phyloP scores from a whole-genome alignment of 2,329 filamentous ascomycete species.

The Aspergillus alliaceus region DNA sequence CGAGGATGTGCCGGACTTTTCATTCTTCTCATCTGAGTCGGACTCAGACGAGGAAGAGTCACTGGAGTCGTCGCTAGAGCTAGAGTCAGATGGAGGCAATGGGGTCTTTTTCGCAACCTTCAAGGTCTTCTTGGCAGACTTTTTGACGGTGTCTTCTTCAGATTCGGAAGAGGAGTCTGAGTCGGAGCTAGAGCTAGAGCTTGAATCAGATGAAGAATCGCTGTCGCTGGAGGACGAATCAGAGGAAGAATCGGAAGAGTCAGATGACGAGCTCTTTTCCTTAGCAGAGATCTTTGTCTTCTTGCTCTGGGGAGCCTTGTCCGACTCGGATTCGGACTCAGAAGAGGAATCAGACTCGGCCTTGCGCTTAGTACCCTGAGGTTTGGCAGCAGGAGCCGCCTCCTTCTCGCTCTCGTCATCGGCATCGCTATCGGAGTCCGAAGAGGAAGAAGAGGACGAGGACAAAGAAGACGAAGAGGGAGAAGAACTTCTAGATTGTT shows the following conservation, averaged over 20 bases:
- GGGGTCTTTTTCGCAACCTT: slow-evolving; percentile 38
- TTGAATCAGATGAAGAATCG: slow-evolving; percentile 18
- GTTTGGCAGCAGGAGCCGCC: slow-evolving; percentile 33
- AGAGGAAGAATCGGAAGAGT: slow-evolving; percentile 24
- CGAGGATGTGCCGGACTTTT: slow-evolving; percentile 7
- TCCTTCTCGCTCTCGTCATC: slow-evolving; percentile 57
- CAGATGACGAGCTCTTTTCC: slow-evolving; percentile 35
- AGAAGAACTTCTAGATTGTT: slow-evolving; percentile 28
- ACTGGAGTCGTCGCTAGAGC: slow-evolving; percentile 23
- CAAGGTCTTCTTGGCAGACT: slow-evolving; percentile 28
- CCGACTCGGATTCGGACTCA: slow-evolving; percentile 35
- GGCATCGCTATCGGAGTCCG: slow-evolving; percentile 50
- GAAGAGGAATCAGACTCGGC: slow-evolving; percentile 46
- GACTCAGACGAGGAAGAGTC: slow-evolving; percentile 28
- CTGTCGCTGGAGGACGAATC: slow-evolving; percentile 34
- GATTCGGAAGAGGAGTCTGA: slow-evolving; percentile 28
- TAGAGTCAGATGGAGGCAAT: slow-evolving; percentile 34
- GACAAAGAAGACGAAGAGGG: slow-evolving; percentile 35
- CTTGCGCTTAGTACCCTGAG: slow-evolving; percentile 60
- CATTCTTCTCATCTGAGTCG: slow-evolving; percentile 24
- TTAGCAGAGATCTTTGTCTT: slow-evolving; percentile 49
- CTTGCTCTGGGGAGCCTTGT: slow-evolving; percentile 52
- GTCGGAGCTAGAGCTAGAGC: slow-evolving; percentile 26
- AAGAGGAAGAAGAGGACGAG: slow-evolving; percentile 37
- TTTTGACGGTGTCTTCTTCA: slow-evolving; percentile 25